phyloP scores from a whole-genome alignment of 2,329 filamentous ascomycete genomes.

The Xylariaceae sp. region DNA sequence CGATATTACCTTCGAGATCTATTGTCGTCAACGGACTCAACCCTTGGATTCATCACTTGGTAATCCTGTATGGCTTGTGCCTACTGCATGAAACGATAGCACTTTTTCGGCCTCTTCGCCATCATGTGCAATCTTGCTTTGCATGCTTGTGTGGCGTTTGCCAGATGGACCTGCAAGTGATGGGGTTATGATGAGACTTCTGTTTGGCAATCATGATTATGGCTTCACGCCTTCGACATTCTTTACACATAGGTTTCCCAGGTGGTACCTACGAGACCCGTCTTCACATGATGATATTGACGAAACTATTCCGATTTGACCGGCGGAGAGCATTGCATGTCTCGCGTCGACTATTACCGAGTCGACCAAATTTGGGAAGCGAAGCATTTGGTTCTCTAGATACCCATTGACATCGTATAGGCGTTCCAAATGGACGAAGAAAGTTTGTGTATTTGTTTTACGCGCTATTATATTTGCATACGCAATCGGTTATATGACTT shows the following conservation, averaged over 20 bases:
- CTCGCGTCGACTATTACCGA: conserved; percentile 5
- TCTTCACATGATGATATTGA: conserved; percentile 12
- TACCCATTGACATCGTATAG: conserved; percentile 15
- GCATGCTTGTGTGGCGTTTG: not conserved
- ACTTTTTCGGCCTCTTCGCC: not conserved
- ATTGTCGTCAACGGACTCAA: not conserved
- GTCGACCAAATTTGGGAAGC: conserved; percentile 1
- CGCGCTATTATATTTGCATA: not conserved
- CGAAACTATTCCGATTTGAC: conserved; percentile 6
- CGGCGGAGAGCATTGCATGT: not conserved
- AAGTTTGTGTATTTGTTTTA: not conserved
- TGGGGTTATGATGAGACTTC: not conserved
- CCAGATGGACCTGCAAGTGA: not conserved
- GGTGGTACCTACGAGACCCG: not conserved
- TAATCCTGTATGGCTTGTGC: not conserved
- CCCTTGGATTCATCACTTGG: not conserved
- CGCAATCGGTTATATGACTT: not conserved
- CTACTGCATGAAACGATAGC: not conserved
- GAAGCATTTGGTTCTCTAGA: conserved; percentile 8
- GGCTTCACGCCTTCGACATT: not conserved
- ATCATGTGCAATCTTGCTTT: not conserved
- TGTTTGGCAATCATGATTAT: not conserved
- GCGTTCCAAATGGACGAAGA: conserved; percentile 9
- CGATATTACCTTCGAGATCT: not conserved
- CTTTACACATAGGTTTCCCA: conserved; percentile 2